A percentile compares a stretch with the other conserved stretches of the same genome.
phyloP scores from a whole-genome alignment of 345 rosid genomes.

The Populus pruinosa region DNA sequence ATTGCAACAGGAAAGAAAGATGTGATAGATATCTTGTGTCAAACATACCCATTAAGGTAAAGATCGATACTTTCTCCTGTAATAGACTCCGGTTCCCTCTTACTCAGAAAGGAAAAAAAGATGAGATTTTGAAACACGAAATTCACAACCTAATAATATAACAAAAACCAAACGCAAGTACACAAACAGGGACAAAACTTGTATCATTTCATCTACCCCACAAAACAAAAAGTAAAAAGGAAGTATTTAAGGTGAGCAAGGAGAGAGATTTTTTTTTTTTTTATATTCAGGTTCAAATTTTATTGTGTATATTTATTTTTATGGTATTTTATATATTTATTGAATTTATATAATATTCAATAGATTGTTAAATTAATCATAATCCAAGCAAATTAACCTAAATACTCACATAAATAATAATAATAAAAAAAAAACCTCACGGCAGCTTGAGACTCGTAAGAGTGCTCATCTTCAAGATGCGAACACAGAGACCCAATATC shows the following conservation, averaged over 20 bases:
- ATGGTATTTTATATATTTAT: no score
- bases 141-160: background rate
- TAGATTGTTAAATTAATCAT: no score
- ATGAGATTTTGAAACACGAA: background rate
- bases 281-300: no score
- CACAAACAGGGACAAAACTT: background rate
- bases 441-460: conserved; percentile 47
- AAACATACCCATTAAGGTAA: background rate
- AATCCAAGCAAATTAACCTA: no score
- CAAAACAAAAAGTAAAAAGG: background rate
- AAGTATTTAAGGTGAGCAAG: no score
- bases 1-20: background rate
- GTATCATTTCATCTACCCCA: background rate
- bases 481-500: conserved; percentile 53
- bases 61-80: background rate
- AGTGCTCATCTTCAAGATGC: conserved; percentile 63
- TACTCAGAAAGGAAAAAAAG: no score
- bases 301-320: no score
- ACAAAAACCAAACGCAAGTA: background rate
- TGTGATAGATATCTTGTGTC: background rate
- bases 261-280: no score
- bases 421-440: no score
- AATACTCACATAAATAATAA: no score
- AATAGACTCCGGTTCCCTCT: background rate
- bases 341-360: no score